Evolutionary conservation across 2,329 filamentous ascomycete species (phyloP), one percentile per base, ranked within the genome.

Genomic region (Talaromyces sp.): DNA sequence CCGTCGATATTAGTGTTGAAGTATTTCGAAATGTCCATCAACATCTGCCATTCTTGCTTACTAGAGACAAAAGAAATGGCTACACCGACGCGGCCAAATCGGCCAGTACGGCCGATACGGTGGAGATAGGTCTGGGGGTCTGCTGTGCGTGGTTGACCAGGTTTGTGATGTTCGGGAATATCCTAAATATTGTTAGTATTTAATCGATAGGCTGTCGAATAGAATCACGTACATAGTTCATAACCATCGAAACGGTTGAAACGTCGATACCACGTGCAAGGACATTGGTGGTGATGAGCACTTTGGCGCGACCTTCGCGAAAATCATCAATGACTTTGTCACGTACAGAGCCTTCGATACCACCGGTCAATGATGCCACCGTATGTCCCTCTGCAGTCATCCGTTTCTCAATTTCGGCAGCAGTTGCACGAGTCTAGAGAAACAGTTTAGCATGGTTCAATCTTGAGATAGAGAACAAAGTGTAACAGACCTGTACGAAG

Each of bases 41-140:
- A 86, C 71, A 91, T 90, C 53, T 86, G 78, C 85, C 89, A 98
- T 77, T 92, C 95, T 70, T 86, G 86, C 75, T 89, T 88, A 79
- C 96, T 93, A 71, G 93, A 91, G 62, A 99, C 92, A 72, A 99
- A 97, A 69, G 91, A 96, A 75, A 99, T 93, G 66, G 92, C 93
- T 71, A 98, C 95, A 73, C 95, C 95, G 38, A 98, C 93, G 77
- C 94, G 93, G 65, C 95, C 95, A 73, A 99, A 99, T 70, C 95
- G 91, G 69, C 95, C 95, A 15, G 95, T 99, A 74, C 95, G 92
- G 68, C 95, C 95, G 72, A 99, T 99, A 76, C 95, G 91, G 84
- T 99, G 95, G 58, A 99, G 89, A 75, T 99, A 99, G 0, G 95
- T 99, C 82, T 98, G 93, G 56, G 89, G 89, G 75, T 99, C 95